A percentile compares a stretch with the other conserved stretches of the same genome.
Conservation (phyloP, 495 filamentous ascomycete species). For the Penicillium pulvis region DNA sequence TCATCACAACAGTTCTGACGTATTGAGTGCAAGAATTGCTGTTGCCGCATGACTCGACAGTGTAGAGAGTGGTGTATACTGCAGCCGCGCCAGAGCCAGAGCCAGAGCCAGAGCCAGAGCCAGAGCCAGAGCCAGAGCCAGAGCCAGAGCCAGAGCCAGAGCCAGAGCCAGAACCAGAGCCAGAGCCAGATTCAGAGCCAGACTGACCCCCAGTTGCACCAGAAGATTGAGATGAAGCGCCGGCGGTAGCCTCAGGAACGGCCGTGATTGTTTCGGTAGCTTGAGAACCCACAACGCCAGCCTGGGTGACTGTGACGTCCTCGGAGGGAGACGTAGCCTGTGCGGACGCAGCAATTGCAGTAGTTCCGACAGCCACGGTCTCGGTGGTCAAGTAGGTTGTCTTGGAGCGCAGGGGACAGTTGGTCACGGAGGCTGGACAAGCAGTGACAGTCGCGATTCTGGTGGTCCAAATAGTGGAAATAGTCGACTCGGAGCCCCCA, state of each 20-base stretch:
- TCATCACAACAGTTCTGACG: constrained; percentile 10
- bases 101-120: not conserved
- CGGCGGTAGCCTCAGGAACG: not conserved
- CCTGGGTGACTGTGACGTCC: not conserved
- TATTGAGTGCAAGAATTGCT: constrained; percentile 6
- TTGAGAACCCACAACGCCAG: not conserved
- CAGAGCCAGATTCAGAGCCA: too few species aligned
- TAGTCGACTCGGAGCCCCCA: constrained; percentile 6
- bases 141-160: not conserved
- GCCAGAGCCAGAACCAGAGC: not conserved
- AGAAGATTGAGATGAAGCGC: not conserved
- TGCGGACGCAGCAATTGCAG: constrained; percentile 1
- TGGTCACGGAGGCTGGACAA: constrained; percentile 11
- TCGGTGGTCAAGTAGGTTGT: constrained; percentile 9
- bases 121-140: not conserved
- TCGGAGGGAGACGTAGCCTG: not conserved
- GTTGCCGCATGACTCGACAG: constrained; percentile 4
- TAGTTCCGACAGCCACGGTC: constrained; percentile 12
- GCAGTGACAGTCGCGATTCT: constrained; percentile 7
- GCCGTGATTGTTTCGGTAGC: not conserved
- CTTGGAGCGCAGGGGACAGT: constrained; percentile 12
- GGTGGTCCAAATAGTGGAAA: constrained; percentile 10
- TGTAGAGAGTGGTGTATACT: constrained; percentile 2
- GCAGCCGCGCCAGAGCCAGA: not conserved
- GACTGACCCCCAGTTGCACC: not conserved